Evolutionary conservation across 31 red algal species (phyloP), one percentile per base, ranked within the genome.

Genomic region (Endocladia muricata): DNA sequence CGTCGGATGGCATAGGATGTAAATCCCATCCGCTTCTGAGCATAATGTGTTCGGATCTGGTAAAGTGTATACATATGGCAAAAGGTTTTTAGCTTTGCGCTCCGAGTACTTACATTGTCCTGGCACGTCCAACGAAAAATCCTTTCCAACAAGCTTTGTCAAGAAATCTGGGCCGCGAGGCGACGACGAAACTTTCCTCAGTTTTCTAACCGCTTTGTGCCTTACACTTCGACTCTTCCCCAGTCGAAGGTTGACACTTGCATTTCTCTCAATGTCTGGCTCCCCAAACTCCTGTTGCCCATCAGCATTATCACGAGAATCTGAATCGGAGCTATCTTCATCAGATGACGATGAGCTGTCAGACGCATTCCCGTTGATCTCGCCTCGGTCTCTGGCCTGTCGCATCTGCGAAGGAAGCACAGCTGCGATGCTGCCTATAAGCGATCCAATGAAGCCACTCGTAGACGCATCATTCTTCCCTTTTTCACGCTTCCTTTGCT

Each of bases 51-150:
- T 78, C 38, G 78, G 87, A 52, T 91, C 87, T 40, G 87, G 87
- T 44, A 83, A 30, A 36, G 87, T 91, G 30, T 78, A 83, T 19
- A 91, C 87, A 61, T 91, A 91, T n/a, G 87, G 87, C 33, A 91
- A 49, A 22, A 79, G 34, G 58, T 91, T 91, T 7, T 77, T 21
- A 31, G 63, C 33, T 39, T 7, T 35, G 37, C 61, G n/a, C 44
- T 91, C 87, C 34, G 11, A 26, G 55, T 79, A 91, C 39, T 77
- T 83, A 22, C 40, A 2, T 4, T 43, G 41, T 42, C 78, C 72
- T 0, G 62, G 63, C 2, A 82, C 77, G 28, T 68, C 55, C 28
- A 49, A 37, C 19, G 40, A 43, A 28, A 2, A 23, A 32, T 59
- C 74, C 28, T 73, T 57, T 4, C 32, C 2, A 22, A 51, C n/a